Evolutionary conservation across 2,329 filamentous ascomycete species (phyloP).

Genomic region (Blastomyces percursus): DNA sequence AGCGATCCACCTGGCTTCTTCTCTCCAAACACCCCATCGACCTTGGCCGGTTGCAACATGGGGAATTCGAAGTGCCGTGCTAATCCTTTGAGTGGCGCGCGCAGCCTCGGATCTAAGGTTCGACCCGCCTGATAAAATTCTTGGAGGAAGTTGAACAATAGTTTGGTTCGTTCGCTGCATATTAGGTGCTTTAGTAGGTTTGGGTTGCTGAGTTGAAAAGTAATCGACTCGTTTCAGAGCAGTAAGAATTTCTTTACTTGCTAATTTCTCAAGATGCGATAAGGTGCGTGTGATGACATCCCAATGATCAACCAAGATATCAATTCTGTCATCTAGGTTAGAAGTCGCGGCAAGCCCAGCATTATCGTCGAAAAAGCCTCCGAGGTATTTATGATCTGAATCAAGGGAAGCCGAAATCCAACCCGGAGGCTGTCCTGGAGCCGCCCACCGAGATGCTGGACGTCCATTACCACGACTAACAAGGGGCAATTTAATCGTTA

Average conservation of each 20-base stretch:
- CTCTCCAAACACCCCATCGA: constrained; percentile 50
- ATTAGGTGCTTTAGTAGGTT: constrained; percentile 36
- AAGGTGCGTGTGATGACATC: constrained; percentile 48
- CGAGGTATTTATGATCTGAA: constrained; percentile 31
- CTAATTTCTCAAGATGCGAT: constrained; percentile 42
- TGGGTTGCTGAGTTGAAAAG: constrained; percentile 30
- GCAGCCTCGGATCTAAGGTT: constrained; percentile 39
- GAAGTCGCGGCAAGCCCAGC: constrained; percentile 38
- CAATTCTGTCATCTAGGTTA: constrained; percentile 44
- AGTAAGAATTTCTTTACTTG: constrained; percentile 41
- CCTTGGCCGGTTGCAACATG: constrained; percentile 48
- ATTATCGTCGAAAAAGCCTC: constrained; percentile 29
- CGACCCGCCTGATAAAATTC: constrained; percentile 36
- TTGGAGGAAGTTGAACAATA: constrained; percentile 40
- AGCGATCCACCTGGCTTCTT: constrained; percentile 49
- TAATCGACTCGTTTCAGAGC: constrained; percentile 41
- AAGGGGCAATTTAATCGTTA: constrained; percentile 45
- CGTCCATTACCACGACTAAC: constrained; percentile 25
- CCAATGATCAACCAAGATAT: constrained; percentile 48
- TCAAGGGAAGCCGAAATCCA: constrained; percentile 32
- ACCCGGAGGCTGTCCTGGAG: constrained; percentile 23
- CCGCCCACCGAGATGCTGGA: constrained; percentile 27
- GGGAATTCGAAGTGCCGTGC: constrained; percentile 45
- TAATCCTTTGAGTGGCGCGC: constrained; percentile 40
- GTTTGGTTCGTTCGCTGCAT: constrained; percentile 41